Conservation (phyloP, 2,329 filamentous ascomycete genomes). For the Periconia sp. region DNA sequence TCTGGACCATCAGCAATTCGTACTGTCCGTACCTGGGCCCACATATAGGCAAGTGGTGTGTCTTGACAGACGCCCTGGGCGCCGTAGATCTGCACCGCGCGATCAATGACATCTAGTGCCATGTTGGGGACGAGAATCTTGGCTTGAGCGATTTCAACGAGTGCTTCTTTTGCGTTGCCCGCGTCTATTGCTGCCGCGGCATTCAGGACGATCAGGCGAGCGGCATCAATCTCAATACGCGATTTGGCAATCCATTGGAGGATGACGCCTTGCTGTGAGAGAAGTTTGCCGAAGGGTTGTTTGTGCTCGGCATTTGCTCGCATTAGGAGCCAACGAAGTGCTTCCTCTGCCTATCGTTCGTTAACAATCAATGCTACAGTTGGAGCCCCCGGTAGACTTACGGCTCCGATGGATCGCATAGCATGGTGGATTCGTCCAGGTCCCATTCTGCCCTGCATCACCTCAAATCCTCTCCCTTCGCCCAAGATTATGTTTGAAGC, state of each 20-base stretch:
- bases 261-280: slow-evolving; percentile 87
- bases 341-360: slow-evolving; percentile 70
- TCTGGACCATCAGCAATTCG: slow-evolving; percentile 90
- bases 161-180: slow-evolving; percentile 80
- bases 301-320: slow-evolving; percentile 90
- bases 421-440: slow-evolving; percentile 95
- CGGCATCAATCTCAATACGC: slow-evolving; percentile 88
- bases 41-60: slow-evolving; percentile 79
- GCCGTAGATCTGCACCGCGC: slow-evolving; percentile 87
- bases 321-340: slow-evolving; percentile 89
- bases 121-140: slow-evolving; percentile 87
- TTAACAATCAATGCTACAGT: too few species aligned
- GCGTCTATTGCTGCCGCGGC: slow-evolving; percentile 92
- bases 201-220: slow-evolving; percentile 86
- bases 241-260: slow-evolving; percentile 91
- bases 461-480: slow-evolving; percentile 93
- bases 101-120: slow-evolving; percentile 84
- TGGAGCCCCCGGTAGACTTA: too few species aligned
- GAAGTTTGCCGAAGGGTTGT: slow-evolving; percentile 84
- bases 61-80: slow-evolving; percentile 90
- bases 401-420: slow-evolving; percentile 89
- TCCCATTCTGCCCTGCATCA: slow-evolving; percentile 93
- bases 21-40: slow-evolving; percentile 78
- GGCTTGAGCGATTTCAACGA: slow-evolving; percentile 90
- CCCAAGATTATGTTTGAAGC: slow-evolving; percentile 82